These are phyloP conservation scores for Colletotrichum brevisporum DNA, from an alignment of 2,329 filamentous ascomycete genomes.

Conservation along the genomic window DNA sequence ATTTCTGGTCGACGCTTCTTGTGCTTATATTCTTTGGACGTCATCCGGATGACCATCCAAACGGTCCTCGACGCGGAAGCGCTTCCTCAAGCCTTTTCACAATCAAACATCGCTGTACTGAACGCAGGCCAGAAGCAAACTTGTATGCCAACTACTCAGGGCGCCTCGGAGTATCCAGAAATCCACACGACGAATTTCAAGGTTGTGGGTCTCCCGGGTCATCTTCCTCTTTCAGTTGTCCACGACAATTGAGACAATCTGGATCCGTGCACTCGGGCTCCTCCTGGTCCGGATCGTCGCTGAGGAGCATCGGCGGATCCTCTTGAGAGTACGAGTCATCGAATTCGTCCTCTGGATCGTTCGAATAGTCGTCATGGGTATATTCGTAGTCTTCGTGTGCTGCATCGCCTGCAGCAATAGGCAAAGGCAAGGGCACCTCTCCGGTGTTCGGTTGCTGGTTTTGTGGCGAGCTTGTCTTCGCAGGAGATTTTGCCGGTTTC, in stretches of 20 bases:
- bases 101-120: not conserved
- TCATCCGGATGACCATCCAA: too few species aligned
- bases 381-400: constrained; percentile 56
- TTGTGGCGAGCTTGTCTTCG: constrained; percentile 54
- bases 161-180: not conserved
- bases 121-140: not conserved
- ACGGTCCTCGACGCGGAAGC: too few species aligned
- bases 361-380: constrained; percentile 35
- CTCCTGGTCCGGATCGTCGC: constrained; percentile 38
- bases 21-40: too few species aligned
- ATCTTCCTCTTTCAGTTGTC: constrained; percentile 14
- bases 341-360: constrained; percentile 22
- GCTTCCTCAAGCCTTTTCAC: not conserved
- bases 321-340: constrained; percentile 35
- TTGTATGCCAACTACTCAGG: not conserved
- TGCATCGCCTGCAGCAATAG: constrained; percentile 50
- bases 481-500: constrained; percentile 80
- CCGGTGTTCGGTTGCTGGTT: constrained; percentile 44
- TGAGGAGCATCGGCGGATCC: constrained; percentile 40
- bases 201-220: constrained; percentile 29
- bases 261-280: constrained; percentile 12
- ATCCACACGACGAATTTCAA: not conserved
- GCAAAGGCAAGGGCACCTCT: constrained; percentile 42
- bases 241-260: constrained; percentile 21
- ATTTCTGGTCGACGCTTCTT: too few species aligned